Conservation (phyloP, 164 flowering plant genomes). For the Piper betle region DNA sequence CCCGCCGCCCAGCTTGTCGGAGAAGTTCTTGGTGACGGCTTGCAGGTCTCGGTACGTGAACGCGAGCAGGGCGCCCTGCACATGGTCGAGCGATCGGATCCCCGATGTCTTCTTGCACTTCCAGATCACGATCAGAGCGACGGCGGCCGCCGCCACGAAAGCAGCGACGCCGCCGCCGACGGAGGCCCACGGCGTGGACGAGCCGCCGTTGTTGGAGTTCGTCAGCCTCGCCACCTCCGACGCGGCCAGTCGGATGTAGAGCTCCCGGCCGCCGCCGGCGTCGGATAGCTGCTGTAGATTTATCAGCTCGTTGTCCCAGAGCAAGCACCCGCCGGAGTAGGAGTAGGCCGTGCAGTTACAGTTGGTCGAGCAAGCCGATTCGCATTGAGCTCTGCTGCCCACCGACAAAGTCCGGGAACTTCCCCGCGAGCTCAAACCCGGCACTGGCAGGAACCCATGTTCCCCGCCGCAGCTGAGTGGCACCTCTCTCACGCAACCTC, state of each 20-base stretch:
- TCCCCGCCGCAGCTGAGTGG: too few relatives aligned
- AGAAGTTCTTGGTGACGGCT: constrained; percentile 35
- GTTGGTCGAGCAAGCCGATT: too few relatives aligned
- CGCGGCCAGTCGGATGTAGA: not conserved
- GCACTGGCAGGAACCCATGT: too few relatives aligned
- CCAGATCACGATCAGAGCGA: too few relatives aligned
- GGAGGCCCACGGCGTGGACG: constrained; percentile 3
- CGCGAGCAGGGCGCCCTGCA: not conserved
- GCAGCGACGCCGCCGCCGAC: not conserved
- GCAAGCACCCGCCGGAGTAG: constrained; percentile 5
- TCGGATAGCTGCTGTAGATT: constrained; percentile 3
- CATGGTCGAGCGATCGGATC: not conserved
- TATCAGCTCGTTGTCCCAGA: constrained; percentile 8
- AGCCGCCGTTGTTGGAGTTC: not conserved
- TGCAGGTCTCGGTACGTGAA: constrained; percentile 7
- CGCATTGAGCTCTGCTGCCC: constrained; percentile 1
- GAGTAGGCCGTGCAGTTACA: too few relatives aligned
- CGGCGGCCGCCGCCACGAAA: too few relatives aligned
- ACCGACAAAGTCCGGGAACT: constrained; percentile 3
- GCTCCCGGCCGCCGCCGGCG: not conserved
- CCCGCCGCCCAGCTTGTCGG: constrained; percentile 37
- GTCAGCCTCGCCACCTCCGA: not conserved
- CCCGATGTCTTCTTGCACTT: not conserved
- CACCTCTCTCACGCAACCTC: too few relatives aligned
- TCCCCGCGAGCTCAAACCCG: constrained; percentile 1